Evolutionary conservation across 2,329 filamentous ascomycete genomes (phyloP).

Genomic region (Aspergillus brasiliensis): DNA sequence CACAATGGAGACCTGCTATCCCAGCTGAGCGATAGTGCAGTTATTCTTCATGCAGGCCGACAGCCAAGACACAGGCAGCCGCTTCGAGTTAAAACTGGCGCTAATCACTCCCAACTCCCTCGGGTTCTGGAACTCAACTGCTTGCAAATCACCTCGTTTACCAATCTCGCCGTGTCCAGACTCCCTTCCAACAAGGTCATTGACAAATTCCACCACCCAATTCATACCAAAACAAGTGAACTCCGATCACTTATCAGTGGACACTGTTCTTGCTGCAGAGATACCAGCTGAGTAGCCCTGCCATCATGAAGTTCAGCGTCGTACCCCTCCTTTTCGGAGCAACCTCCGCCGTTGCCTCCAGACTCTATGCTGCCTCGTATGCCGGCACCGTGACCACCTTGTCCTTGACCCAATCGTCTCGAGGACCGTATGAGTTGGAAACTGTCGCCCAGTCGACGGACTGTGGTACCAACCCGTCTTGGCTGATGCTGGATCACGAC

Average conservation of each 20-base stretch:
- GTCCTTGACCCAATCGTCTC: conserved; percentile 18
- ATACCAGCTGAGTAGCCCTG: not conserved
- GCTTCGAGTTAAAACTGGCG: not conserved
- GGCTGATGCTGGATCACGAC: conserved; percentile 22
- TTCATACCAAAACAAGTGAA: not conserved
- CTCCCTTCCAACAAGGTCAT: not conserved
- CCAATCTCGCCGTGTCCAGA: not conserved
- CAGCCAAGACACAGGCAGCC: not conserved
- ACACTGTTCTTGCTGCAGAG: not conserved
- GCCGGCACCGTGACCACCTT: conserved; percentile 34
- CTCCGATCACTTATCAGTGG: not conserved
- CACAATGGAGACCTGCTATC: not conserved
- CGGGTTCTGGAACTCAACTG: not conserved
- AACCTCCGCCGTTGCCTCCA: conserved; percentile 1
- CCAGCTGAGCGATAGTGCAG: not conserved
- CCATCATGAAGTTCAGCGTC: not conserved
- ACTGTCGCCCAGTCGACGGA: conserved; percentile 12
- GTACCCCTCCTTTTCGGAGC: conserved; percentile 1
- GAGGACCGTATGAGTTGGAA: conserved; percentile 10
- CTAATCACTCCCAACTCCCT: not conserved
- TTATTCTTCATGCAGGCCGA: not conserved
- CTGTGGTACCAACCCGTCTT: conserved; percentile 23
- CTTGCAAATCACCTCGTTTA: conserved; percentile 1
- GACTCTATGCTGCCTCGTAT: conserved; percentile 40
- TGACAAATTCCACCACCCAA: not conserved